Evolutionary conservation across 1,139 yeast genomes (phyloP).

Genomic region (Yamadazyma triangularis): DNA sequence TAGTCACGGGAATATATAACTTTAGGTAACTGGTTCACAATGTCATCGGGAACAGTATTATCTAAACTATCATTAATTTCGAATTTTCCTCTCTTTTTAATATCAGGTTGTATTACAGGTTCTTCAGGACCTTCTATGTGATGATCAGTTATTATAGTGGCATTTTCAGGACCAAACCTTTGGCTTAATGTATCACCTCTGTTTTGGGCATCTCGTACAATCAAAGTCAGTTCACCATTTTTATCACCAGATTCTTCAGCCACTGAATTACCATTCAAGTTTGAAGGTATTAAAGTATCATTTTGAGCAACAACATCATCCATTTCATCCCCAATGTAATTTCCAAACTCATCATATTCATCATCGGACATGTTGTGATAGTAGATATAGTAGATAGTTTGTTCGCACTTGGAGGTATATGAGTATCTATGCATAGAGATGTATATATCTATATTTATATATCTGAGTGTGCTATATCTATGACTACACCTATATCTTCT

Average conservation of each 20-base stretch:
- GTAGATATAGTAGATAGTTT: no score
- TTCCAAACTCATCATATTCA: slow-evolving; percentile 81
- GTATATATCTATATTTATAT: no score
- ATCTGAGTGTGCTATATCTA: no score
- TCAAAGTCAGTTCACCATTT: slow-evolving; percentile 18
- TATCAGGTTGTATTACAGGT: slow-evolving; percentile 64
- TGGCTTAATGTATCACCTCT: slow-evolving; percentile 8
- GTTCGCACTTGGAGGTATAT: no score
- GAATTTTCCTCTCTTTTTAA: slow-evolving; percentile 39
- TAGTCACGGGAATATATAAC: slow-evolving; percentile 63
- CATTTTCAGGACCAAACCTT: slow-evolving; percentile 36
- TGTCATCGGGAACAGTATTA: neutral
- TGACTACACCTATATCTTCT: no score
- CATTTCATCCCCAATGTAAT: slow-evolving; percentile 49
- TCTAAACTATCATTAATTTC: slow-evolving; percentile 27
- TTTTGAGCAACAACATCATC: neutral
- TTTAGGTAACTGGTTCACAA: slow-evolving; percentile 39
- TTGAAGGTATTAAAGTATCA: no score
- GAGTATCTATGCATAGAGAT: no score
- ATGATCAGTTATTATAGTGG: slow-evolving; percentile 40
- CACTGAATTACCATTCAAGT: no score
- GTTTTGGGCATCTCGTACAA: slow-evolving; percentile 30
- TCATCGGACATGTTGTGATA: slow-evolving; percentile 35
- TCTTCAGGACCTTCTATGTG: slow-evolving; percentile 22
- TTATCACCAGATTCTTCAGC: no score